Conservation (phyloP, 2,329 filamentous ascomycete genomes). For the Bipolaris oryzae region DNA sequence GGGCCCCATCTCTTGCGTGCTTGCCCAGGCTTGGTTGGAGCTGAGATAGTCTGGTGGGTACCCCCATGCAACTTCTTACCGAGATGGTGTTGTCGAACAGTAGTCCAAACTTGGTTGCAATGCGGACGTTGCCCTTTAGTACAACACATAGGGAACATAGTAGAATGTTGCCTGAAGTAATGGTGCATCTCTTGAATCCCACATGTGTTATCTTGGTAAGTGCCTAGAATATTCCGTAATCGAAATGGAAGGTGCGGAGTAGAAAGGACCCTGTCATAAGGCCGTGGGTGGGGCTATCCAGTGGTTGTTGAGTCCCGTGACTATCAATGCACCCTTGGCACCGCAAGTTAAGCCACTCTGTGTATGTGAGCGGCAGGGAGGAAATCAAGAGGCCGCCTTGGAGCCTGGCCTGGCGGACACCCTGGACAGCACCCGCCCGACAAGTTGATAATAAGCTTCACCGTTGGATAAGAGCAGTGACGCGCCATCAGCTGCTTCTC, state of each 20-base stretch:
- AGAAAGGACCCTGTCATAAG: background rate
- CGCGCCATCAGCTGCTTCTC: conserved; percentile 16
- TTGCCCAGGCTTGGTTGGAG: conserved; percentile 6
- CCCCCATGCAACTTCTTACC: background rate
- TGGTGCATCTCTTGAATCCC: background rate
- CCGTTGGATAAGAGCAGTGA: conserved; percentile 25
- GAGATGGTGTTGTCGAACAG: background rate
- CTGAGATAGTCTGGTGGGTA: background rate
- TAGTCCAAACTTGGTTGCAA: background rate
- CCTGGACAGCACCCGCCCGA: conserved; percentile 20
- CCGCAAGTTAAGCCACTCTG: conserved; percentile 15
- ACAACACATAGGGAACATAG: background rate
- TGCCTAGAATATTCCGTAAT: conserved; percentile 12
- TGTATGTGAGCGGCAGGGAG: conserved; percentile 17
- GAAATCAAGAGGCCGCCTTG: conserved; percentile 25
- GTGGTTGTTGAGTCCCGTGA: conserved; percentile 34
- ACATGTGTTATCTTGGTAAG: background rate
- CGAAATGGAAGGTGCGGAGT: conserved; percentile 6
- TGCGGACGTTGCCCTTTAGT: background rate
- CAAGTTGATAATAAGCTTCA: conserved; percentile 32
- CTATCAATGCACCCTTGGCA: conserved; percentile 23
- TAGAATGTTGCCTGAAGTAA: background rate
- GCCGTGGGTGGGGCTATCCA: background rate
- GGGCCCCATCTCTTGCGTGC: conserved; percentile 1
- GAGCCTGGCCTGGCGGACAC: conserved; percentile 20